Conservation (phyloP, 1,139 yeast genomes). For the Zygosaccharomyces sapae region DNA sequence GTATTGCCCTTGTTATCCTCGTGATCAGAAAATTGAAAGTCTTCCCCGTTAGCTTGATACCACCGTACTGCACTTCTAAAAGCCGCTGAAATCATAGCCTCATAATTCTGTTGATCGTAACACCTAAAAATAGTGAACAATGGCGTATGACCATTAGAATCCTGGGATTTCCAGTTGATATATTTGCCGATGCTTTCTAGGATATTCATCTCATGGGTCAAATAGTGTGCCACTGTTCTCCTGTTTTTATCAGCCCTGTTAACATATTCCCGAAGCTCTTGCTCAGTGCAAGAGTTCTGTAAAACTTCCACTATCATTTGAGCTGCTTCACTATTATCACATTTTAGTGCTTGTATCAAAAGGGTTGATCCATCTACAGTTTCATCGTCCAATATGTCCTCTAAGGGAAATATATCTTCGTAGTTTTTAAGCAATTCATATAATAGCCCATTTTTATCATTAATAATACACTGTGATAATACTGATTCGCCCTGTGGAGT, state of each 20-base stretch:
- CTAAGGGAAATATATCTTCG: slow-evolving; percentile 52
- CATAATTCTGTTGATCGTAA: slow-evolving; percentile 72
- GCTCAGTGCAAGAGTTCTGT: slow-evolving; percentile 40
- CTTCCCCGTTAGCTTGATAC: slow-evolving; percentile 35
- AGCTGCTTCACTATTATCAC: slow-evolving; percentile 49
- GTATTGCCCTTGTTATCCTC: slow-evolving; percentile 72
- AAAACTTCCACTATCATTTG: slow-evolving; percentile 48
- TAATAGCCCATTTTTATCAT: slow-evolving; percentile 45
- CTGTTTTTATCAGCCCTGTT: slow-evolving; percentile 47
- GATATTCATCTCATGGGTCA: slow-evolving; percentile 55
- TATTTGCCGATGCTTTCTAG: slow-evolving; percentile 53
- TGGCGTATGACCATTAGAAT: slow-evolving; percentile 72
- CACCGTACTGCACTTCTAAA: slow-evolving; percentile 45
- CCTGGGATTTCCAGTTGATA: slow-evolving; percentile 67
- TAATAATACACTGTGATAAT: slow-evolving; percentile 49
- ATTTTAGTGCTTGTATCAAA: slow-evolving; percentile 56
- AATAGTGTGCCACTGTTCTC: slow-evolving; percentile 69
- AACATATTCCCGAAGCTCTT: slow-evolving; percentile 49
- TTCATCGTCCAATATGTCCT: slow-evolving; percentile 62
- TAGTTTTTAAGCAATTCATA: slow-evolving; percentile 43
- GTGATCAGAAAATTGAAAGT: slow-evolving; percentile 53
- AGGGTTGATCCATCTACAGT: slow-evolving; percentile 53
- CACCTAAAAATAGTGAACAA: slow-evolving; percentile 70
- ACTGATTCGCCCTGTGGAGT: slow-evolving; percentile 66
- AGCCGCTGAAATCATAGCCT: slow-evolving; percentile 45